Conservation (phyloP, 345 rosid species). For the Camelina laxa region DNA sequence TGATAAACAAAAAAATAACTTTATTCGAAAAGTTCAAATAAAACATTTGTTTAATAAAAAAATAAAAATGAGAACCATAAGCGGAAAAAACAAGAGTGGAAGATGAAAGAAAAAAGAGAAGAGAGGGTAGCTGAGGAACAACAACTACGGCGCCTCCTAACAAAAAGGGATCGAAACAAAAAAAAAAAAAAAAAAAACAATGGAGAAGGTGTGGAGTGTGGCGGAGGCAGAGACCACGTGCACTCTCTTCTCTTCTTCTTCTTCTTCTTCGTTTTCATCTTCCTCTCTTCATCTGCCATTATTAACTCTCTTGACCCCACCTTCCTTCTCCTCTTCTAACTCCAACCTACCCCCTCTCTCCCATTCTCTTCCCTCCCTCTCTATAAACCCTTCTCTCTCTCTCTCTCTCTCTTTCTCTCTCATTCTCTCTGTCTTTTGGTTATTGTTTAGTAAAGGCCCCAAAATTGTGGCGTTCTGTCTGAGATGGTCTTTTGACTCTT, state of each 20-base stretch:
- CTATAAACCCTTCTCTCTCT: conserved; percentile 36
- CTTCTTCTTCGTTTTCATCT: conserved; percentile 1
- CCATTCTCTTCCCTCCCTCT: conserved; percentile 32
- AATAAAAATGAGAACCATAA: not conserved
- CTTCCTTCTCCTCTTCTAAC: conserved; percentile 52
- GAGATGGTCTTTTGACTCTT: conserved; percentile 36
- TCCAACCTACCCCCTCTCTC: conserved; percentile 60
- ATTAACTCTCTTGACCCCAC: conserved; percentile 48
- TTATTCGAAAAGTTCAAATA: too few relatives aligned
- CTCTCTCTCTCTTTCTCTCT: conserved; percentile 13
- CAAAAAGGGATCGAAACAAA: not conserved
- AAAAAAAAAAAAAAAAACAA: not conserved
- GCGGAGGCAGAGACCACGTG: conserved; percentile 72
- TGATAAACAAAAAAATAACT: too few relatives aligned
- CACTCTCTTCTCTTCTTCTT: conserved; percentile 37
- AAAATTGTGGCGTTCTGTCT: not conserved
- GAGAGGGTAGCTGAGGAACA: conserved; percentile 50
- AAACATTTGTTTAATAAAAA: too few relatives aligned
- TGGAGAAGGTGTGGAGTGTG: conserved; percentile 46
- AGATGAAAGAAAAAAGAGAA: conserved; percentile 2
- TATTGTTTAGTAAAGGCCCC: not conserved
- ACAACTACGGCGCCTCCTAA: conserved; percentile 33
- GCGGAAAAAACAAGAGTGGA: conserved; percentile 44
- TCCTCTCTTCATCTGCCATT: conserved; percentile 39
- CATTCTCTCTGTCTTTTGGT: not conserved